Conservation (phyloP, 2,329 filamentous ascomycete genomes). For the Emmonsiellopsis sp. region DNA sequence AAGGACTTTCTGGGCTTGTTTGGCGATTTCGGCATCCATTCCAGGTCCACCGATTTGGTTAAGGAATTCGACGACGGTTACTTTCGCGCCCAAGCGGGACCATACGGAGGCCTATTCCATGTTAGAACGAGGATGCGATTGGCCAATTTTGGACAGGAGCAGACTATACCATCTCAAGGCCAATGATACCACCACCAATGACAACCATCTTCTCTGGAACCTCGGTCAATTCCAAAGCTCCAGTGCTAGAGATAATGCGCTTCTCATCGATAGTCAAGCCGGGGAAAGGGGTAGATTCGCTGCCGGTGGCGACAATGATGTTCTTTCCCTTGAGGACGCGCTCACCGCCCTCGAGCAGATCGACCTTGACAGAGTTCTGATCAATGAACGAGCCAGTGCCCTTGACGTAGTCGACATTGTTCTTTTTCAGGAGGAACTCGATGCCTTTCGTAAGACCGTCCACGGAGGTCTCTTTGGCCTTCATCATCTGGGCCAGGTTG, state of each 20-base stretch:
- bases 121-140: constrained; percentile 1
- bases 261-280: constrained; percentile 95
- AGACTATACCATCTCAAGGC: constrained; percentile 75
- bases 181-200: constrained; percentile 97
- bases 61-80: constrained; percentile 95
- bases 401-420: constrained; percentile 96
- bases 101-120: constrained; percentile 67
- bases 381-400: constrained; percentile 78
- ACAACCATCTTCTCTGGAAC: constrained; percentile 95
- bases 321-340: constrained; percentile 84
- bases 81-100: constrained; percentile 86
- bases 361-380: constrained; percentile 85
- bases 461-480: constrained; percentile 93
- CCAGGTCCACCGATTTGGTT: constrained; percentile 93
- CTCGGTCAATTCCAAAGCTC: constrained; percentile 78
- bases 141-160: neutral
- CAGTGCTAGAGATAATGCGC: constrained; percentile 92
- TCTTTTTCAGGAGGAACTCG: constrained; percentile 98
- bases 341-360: constrained; percentile 85
- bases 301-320: constrained; percentile 94
- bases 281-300: constrained; percentile 91
- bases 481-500: constrained; percentile 93
- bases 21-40: constrained; percentile 92
- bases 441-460: constrained; percentile 87
- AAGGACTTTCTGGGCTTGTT: constrained; percentile 83